Evolutionary conservation across 352 stramenopile genomes (phyloP).

Genomic region (Plasmopara halstedii): DNA sequence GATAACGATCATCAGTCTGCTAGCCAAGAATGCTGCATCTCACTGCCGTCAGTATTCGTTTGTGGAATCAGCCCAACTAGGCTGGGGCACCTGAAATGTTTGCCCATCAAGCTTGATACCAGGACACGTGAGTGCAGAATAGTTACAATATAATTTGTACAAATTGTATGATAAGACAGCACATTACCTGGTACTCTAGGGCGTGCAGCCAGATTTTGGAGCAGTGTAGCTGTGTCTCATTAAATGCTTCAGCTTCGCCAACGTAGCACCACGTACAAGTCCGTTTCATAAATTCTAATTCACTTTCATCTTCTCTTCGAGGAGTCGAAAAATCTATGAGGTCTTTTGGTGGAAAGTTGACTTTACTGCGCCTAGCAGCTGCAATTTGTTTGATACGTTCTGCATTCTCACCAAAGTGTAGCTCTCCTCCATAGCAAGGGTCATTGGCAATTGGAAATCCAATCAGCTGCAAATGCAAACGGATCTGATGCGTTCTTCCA

Average conservation of each 20-base stretch:
- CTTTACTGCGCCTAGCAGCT: constrained; percentile 30
- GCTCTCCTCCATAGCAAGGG: constrained; percentile 93
- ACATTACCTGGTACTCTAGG: constrained; percentile 77
- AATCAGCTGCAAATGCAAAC: constrained; percentile 92
- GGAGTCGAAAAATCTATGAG: constrained; percentile 47
- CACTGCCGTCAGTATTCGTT: constrained; percentile 27
- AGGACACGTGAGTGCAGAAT: constrained; percentile 10
- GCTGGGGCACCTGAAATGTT: constrained; percentile 49
- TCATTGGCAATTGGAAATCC: constrained; percentile 95
- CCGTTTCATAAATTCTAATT: constrained; percentile 69
- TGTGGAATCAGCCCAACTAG: constrained; percentile 45
- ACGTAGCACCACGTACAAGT: constrained; percentile 72
- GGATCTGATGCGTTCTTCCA: constrained; percentile 96
- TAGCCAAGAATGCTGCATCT: constrained; percentile 1
- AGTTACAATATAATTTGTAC: constrained; percentile 3
- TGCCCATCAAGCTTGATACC: constrained; percentile 61
- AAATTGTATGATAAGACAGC: not conserved
- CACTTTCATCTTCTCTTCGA: constrained; percentile 44
- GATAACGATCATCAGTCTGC: constrained; percentile 6
- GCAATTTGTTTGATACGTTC: constrained; percentile 40
- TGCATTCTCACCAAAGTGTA: constrained; percentile 83
- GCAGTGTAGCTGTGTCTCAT: constrained; percentile 80
- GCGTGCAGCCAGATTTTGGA: constrained; percentile 83
- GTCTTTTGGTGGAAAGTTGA: constrained; percentile 27
- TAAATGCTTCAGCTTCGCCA: constrained; percentile 60